Evolutionary conservation across 306 rosid species (phyloP).

Genomic region (Prunus persica): Prunus_persica_NCBIv2 NC_034014.1:22351501-22352000

Average conservation of each 20-base stretch:
- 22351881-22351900: slow-evolving; percentile 39
- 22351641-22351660: slow-evolving; percentile 50
- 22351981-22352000: slow-evolving; percentile 55
- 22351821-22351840: slow-evolving; percentile 55
- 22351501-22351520: slow-evolving; percentile 55
- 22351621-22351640: slow-evolving; percentile 55
- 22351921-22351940: slow-evolving; percentile 54
- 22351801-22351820: slow-evolving; percentile 39
- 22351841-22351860: slow-evolving; percentile 54
- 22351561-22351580: slow-evolving; percentile 70
- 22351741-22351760: slow-evolving; percentile 61
- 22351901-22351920: slow-evolving; percentile 51
- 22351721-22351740: slow-evolving; percentile 46
- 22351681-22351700: slow-evolving; percentile 73
- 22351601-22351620: slow-evolving; percentile 44
- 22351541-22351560: slow-evolving; percentile 34
- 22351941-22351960: slow-evolving; percentile 40
- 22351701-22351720: slow-evolving; percentile 49
- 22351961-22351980: slow-evolving; percentile 61
- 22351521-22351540: slow-evolving; percentile 56
- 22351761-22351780: slow-evolving; percentile 70
- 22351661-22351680: slow-evolving; percentile 58
- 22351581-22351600: slow-evolving; percentile 65
- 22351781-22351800: slow-evolving; percentile 43
- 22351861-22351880: slow-evolving; percentile 73